phyloP scores from a whole-genome alignment of 352 stramenopile species.

The Nothophytophthora sp. region DNA sequence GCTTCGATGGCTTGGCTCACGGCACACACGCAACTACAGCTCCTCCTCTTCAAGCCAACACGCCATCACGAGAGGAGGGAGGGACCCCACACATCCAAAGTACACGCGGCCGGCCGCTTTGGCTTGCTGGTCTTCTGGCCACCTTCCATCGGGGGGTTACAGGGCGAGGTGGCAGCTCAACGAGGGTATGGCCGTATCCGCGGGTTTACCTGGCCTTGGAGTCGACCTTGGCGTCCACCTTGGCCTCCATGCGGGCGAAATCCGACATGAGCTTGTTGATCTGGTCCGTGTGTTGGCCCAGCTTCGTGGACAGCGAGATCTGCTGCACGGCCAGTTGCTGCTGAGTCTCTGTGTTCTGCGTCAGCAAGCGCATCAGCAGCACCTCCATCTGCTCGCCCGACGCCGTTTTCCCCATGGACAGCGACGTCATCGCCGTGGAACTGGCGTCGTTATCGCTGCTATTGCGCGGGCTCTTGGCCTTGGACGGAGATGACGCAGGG shows the following conservation, averaged over 20 bases:
- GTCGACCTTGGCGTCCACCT: slow-evolving; percentile 53
- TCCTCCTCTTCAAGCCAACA: too few species aligned
- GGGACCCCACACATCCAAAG: too few species aligned
- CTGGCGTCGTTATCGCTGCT: slow-evolving; percentile 2
- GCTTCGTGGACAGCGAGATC: slow-evolving; percentile 61
- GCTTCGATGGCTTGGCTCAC: too few species aligned
- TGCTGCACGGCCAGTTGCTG: slow-evolving; percentile 80
- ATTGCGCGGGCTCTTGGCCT: slow-evolving; percentile 4
- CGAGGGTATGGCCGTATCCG: too few species aligned
- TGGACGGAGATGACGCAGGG: slow-evolving; percentile 5
- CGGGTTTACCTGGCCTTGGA: slow-evolving; percentile 29
- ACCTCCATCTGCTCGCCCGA: slow-evolving; percentile 60
- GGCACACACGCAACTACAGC: too few species aligned
- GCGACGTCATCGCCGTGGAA: slow-evolving; percentile 24
- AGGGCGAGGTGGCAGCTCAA: too few species aligned
- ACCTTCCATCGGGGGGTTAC: too few species aligned
- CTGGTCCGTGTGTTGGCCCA: slow-evolving; percentile 69
- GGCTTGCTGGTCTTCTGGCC: too few species aligned
- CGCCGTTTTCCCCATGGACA: slow-evolving; percentile 28
- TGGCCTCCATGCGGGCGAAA: slow-evolving; percentile 79
- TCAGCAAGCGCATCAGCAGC: slow-evolving; percentile 77
- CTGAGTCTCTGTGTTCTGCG: slow-evolving; percentile 85
- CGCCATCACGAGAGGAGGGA: too few species aligned
- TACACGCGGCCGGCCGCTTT: too few species aligned
- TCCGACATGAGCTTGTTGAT: slow-evolving; percentile 77